These are phyloP conservation scores for Leptographium radiaticola DNA, from an alignment of 2,329 filamentous ascomycete genomes.

Conservation along the genomic window DNA sequence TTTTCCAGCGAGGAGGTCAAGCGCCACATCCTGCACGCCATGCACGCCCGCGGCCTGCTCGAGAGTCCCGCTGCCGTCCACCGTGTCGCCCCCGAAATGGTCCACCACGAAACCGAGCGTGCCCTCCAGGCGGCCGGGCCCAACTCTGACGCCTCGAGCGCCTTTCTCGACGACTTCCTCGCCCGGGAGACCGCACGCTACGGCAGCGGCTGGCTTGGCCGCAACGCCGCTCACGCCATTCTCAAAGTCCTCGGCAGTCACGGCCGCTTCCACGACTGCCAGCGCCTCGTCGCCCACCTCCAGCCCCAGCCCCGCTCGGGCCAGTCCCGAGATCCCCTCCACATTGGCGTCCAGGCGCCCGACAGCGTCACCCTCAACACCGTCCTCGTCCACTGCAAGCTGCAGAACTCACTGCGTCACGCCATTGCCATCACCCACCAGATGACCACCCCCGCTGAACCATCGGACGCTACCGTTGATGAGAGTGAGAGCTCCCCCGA, in stretches of 20 bases:
- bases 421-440: slow-evolving; percentile 14
- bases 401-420: slow-evolving; percentile 10
- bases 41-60: slow-evolving; percentile 32
- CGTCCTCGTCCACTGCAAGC: slow-evolving; percentile 16
- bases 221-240: slow-evolving; percentile 22
- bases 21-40: slow-evolving; percentile 30
- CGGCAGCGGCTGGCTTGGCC: slow-evolving; percentile 31
- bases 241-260: slow-evolving; percentile 30
- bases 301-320: background rate
- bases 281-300: slow-evolving; percentile 20
- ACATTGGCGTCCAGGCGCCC: slow-evolving; percentile 10
- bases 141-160: background rate
- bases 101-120: slow-evolving; percentile 27
- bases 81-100: slow-evolving; percentile 29
- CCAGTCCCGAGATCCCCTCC: slow-evolving; percentile 2
- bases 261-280: slow-evolving; percentile 18
- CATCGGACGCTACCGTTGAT: background rate
- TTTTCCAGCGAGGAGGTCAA: slow-evolving; percentile 46
- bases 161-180: slow-evolving; percentile 23
- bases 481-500: background rate
- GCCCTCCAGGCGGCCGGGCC: slow-evolving; percentile 14
- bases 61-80: slow-evolving; percentile 21
- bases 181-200: slow-evolving; percentile 28
- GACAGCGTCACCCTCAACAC: slow-evolving; percentile 22
- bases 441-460: slow-evolving; percentile 3